A percentile compares a stretch with the other conserved stretches of the same genome.
These are phyloP conservation scores for Ricinus communis DNA, from an alignment of 345 rosid species.

Conservation along the genomic window DNA sequence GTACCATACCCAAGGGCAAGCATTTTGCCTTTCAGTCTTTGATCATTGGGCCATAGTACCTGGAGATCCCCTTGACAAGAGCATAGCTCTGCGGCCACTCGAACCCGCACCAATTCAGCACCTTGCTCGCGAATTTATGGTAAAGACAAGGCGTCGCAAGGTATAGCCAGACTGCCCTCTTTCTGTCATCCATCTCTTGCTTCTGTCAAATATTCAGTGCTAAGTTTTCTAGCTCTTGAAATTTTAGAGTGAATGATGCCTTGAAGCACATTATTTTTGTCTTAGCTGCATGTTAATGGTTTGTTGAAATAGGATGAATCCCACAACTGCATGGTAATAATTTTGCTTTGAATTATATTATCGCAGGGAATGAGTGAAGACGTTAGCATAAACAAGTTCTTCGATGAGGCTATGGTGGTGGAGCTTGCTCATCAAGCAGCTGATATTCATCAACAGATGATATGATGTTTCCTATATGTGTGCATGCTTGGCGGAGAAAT, in stretches of 20 bases:
- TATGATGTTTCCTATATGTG: slow-evolving; percentile 27
- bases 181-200: neutral
- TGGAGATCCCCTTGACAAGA: slow-evolving; percentile 93
- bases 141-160: slow-evolving; percentile 85
- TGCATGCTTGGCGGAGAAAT: neutral
- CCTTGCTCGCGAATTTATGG: slow-evolving; percentile 88
- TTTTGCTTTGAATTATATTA: slow-evolving; percentile 2
- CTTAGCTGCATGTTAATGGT: neutral
- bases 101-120: slow-evolving; percentile 92
- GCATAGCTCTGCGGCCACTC: slow-evolving; percentile 78
- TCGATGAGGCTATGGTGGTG: slow-evolving; percentile 82
- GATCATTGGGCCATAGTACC: slow-evolving; percentile 96
- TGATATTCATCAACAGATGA: slow-evolving; percentile 75
- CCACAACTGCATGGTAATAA: neutral
- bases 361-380: slow-evolving; percentile 95
- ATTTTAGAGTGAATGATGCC: neutral
- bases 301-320: neutral
- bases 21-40: slow-evolving; percentile 71
- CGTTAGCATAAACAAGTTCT: slow-evolving; percentile 85
- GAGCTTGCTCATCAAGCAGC: slow-evolving; percentile 86
- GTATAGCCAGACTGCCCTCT: slow-evolving; percentile 25
- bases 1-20: slow-evolving; percentile 92
- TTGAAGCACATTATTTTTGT: neutral
- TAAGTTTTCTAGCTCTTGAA: neutral
- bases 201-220: neutral